These are phyloP conservation scores for Pulveroboletus sp. DNA, from an alignment of 768 basidiomycete species.

Conservation along the genomic window DNA sequence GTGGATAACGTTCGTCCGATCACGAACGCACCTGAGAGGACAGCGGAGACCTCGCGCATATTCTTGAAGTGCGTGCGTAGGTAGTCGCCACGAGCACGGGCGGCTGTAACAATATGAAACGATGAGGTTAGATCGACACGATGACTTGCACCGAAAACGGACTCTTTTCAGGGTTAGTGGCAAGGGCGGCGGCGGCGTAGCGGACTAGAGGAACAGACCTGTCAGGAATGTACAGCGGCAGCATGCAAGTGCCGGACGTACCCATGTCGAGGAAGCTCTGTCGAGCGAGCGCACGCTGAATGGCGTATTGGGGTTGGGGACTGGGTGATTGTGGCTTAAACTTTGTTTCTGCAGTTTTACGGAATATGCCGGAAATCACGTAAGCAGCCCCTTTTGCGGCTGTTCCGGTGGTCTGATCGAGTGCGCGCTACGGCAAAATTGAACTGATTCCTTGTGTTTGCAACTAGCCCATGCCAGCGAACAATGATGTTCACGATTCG, in stretches of 20 bases:
- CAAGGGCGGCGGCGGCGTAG: slow-evolving; percentile 85
- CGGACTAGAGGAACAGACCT: slow-evolving; percentile 54
- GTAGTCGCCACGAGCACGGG: slow-evolving; percentile 93
- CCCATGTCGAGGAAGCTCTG: slow-evolving; percentile 58
- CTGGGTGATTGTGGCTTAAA: slow-evolving; percentile 32
- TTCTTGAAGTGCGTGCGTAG: slow-evolving; percentile 99
- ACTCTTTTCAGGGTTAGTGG: slow-evolving; percentile 96
- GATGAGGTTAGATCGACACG: slow-evolving; percentile 6
- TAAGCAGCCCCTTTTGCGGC: slow-evolving; percentile 4
- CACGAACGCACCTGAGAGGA: slow-evolving; percentile 68
- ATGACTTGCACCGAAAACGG: slow-evolving; percentile 28
- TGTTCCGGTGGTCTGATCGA: not conserved
- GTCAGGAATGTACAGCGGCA: slow-evolving; percentile 14
- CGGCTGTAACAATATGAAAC: slow-evolving; percentile 46
- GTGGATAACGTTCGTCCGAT: not conserved
- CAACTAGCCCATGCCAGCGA: slow-evolving; percentile 23
- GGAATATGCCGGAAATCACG: slow-evolving; percentile 16
- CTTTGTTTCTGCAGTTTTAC: slow-evolving; percentile 29
- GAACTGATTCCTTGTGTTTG: not conserved
- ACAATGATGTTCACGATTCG: slow-evolving; percentile 26
- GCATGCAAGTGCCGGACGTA: slow-evolving; percentile 35
- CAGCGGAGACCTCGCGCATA: slow-evolving; percentile 98
- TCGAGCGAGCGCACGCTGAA: slow-evolving; percentile 37
- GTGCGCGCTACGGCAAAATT: not conserved
- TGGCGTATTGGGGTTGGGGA: slow-evolving; percentile 53